Evolutionary conservation across 2,329 filamentous ascomycete genomes (phyloP), one percentile per base, ranked within the genome.

Genomic region (Aureobasidium sp.): DNA sequence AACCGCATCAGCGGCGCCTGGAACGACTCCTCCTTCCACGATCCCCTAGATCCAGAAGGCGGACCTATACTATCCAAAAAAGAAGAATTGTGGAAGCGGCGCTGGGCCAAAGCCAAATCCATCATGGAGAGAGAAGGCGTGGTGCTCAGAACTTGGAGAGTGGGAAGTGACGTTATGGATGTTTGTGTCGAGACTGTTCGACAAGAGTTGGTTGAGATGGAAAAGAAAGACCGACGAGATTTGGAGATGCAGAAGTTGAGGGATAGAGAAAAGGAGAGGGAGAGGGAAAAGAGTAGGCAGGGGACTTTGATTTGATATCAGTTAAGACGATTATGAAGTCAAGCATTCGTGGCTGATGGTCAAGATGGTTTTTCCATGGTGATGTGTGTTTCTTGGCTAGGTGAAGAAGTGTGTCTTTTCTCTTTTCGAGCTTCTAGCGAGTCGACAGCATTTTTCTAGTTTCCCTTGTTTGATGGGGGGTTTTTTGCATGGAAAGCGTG

Each of bases 101-200:
- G 90, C 44, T 83, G 89, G 76, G 81, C 81, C 46, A 77, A 83
- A 48, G 89, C 89, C 3, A 84, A 88, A 65, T 77, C 79, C 46
- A 77, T 84, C 34, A 78, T 93, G 10, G 82, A 84, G n/a, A 76
- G 78, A 5, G 77, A 85, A 43, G 87, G 87, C 4, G 87, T 94
- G 0, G 76, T 81, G 66, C 71, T 94, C 39, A 84, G 88, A 65
- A 90, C 83, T 24, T 94, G 90, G 90, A 80, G 87, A 46, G 82
- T 81, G 12, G 90, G 90, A 0, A 78, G 80, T 32, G 90, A 94
- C 75, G 87, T 90, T 8, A 78, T 84, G 62, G 78, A 78, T 0
- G 87, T 89, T 72, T 86, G 87, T 2, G 79, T 86, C 59, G 82
- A 79, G 15, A 80, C 92, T 63, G 83, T 91, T 3, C 80, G 81